phyloP scores from a whole-genome alignment of 495 filamentous ascomycete genomes.

The Penicillium taxi region DNA sequence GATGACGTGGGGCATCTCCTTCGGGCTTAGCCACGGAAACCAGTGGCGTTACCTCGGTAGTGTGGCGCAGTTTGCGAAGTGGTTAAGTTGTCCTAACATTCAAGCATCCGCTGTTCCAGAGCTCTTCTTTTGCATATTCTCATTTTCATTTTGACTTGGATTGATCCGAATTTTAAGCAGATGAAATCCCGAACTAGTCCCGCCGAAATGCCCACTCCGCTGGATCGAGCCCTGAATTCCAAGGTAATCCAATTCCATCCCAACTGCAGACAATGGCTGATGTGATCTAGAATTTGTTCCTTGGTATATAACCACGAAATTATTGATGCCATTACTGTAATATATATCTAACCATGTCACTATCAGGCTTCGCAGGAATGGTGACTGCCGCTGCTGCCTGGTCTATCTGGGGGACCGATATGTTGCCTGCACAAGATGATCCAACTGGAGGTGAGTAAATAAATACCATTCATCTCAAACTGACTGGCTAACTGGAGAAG shows the following conservation, averaged over 20 bases:
- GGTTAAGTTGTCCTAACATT: constrained; percentile 8
- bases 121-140: background rate
- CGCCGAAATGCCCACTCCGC: constrained; percentile 54
- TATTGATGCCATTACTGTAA: background rate
- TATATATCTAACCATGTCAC: constrained; percentile 6
- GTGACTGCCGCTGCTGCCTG: constrained; percentile 77
- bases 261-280: constrained; percentile 7
- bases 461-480: background rate
- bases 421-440: constrained; percentile 64
- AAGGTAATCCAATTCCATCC: constrained; percentile 47
- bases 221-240: constrained; percentile 72
- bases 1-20: no score
- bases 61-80: constrained; percentile 2
- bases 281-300: constrained; percentile 42
- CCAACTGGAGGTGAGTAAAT: constrained; percentile 58
- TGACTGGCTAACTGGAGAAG: constrained; percentile 22
- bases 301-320: constrained; percentile 39
- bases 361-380: constrained; percentile 61
- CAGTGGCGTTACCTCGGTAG: constrained; percentile 10
- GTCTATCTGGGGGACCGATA: constrained; percentile 74
- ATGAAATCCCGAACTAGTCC: no score
- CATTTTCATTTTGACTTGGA: background rate
- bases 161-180: no score
- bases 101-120: background rate
- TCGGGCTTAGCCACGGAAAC: no score